These are phyloP conservation scores for Ascochyta lentis DNA, from an alignment of 2,329 filamentous ascomycete genomes.

Conservation along the genomic window DNA sequence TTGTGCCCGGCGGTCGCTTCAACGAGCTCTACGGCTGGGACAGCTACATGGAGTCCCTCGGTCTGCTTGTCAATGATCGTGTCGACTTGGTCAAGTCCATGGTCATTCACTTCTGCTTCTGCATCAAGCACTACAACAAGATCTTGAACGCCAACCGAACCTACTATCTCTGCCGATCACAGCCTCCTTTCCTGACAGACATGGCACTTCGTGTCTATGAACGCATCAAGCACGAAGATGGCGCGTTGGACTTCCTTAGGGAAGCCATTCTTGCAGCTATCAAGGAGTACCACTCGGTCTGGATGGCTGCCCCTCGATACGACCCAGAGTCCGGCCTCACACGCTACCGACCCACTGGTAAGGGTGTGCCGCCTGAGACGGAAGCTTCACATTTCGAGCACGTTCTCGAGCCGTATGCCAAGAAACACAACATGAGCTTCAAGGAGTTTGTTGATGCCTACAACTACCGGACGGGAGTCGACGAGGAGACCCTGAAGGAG, in stretches of 20 bases:
- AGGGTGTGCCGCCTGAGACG: constrained; percentile 89
- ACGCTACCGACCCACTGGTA: constrained; percentile 81
- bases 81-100: constrained; percentile 90
- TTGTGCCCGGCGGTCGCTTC: constrained; percentile 97
- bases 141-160: constrained; percentile 96
- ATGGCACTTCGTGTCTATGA: constrained; percentile 96
- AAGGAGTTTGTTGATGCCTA: constrained; percentile 87
- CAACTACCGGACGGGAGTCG: constrained; percentile 72
- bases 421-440: constrained; percentile 84
- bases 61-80: constrained; percentile 83
- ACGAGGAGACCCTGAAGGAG: constrained; percentile 70
- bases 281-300: constrained; percentile 93
- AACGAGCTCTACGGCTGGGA: constrained; percentile 99
- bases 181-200: constrained; percentile 96
- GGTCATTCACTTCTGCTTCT: constrained; percentile 97
- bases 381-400: constrained; percentile 87
- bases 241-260: constrained; percentile 79
- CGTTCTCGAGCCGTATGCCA: constrained; percentile 77
- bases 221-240: constrained; percentile 85
- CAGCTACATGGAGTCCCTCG: constrained; percentile 97
- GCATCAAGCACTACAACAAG: constrained; percentile 97
- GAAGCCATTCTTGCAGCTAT: constrained; percentile 86
- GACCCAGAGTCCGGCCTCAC: constrained; percentile 82
- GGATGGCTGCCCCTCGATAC: constrained; percentile 74
- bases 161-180: constrained; percentile 93